Conservation (phyloP, 768 basidiomycete genomes). For the Pulveroboletus ravenelii region DNA sequence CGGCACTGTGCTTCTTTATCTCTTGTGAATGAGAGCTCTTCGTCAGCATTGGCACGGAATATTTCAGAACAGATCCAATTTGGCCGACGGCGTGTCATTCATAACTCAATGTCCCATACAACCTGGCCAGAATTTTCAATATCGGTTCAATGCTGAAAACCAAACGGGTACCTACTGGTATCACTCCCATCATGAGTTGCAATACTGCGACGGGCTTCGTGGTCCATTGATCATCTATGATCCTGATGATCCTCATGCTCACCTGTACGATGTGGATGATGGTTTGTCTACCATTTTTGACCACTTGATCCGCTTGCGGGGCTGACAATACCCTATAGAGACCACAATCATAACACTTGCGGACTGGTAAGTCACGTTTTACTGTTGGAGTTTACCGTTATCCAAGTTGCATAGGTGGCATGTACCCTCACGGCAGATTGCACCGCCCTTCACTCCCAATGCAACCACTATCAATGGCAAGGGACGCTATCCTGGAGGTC, state of each 20-base stretch:
- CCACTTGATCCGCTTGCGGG: not conserved
- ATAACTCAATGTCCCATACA: slow-evolving; percentile 46
- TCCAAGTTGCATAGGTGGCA: slow-evolving; percentile 23
- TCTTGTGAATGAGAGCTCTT: not conserved
- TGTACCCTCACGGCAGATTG: slow-evolving; percentile 14
- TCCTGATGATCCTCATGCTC: slow-evolving; percentile 37
- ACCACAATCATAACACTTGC: slow-evolving; percentile 40
- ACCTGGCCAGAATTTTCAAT: slow-evolving; percentile 35
- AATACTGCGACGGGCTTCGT: slow-evolving; percentile 41
- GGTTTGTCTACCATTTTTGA: slow-evolving; percentile 24
- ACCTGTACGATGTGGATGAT: slow-evolving; percentile 45
- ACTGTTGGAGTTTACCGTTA: not conserved
- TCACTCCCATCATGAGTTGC: slow-evolving; percentile 38
- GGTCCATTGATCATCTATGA: slow-evolving; percentile 45
- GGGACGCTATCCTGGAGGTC: slow-evolving; percentile 35
- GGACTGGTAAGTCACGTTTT: slow-evolving; percentile 36
- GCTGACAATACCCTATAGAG: slow-evolving; percentile 23
- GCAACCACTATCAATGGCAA: slow-evolving; percentile 44
- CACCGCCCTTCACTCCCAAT: slow-evolving; percentile 27
- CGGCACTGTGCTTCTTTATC: not conserved
- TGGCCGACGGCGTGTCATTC: slow-evolving; percentile 37
- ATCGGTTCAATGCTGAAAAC: slow-evolving; percentile 35
- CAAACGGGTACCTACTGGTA: slow-evolving; percentile 50
- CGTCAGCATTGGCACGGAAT: slow-evolving; percentile 34
- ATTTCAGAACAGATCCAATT: slow-evolving; percentile 31